Conservation (phyloP, 805 yeast species). For the Pichia deserticola region DNA sequence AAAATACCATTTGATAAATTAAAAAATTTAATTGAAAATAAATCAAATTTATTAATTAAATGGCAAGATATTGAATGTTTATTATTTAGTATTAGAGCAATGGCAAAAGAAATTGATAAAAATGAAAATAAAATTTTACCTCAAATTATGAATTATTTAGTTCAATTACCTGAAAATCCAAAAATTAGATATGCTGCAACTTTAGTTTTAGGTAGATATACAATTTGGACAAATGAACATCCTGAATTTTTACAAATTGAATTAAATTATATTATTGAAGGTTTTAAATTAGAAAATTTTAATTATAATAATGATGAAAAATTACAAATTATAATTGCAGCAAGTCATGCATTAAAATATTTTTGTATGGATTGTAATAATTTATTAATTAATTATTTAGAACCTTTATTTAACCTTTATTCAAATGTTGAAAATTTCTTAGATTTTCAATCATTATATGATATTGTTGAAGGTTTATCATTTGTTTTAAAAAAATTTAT, state of each 20-base stretch:
- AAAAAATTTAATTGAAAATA: slow-evolving; percentile 29
- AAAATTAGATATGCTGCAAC: slow-evolving; percentile 90
- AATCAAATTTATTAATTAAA: slow-evolving; percentile 15
- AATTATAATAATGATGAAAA: slow-evolving; percentile 12
- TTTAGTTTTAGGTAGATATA: slow-evolving; percentile 88
- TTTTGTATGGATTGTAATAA: slow-evolving; percentile 86
- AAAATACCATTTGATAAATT: slow-evolving; percentile 61
- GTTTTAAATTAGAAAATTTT: slow-evolving; percentile 37
- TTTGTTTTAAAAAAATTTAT: slow-evolving; percentile 54
- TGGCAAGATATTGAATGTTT: slow-evolving; percentile 94
- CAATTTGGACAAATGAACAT: slow-evolving; percentile 89
- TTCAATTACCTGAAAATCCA: slow-evolving; percentile 73
- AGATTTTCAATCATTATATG: slow-evolving; percentile 64
- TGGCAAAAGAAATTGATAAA: slow-evolving; percentile 83
- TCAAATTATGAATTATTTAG: slow-evolving; percentile 59
- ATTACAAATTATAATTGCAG: slow-evolving; percentile 63
- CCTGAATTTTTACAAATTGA: slow-evolving; percentile 78
- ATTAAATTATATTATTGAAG: slow-evolving; percentile 73
- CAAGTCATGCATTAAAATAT: slow-evolving; percentile 89
- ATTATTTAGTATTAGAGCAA: slow-evolving; percentile 78
- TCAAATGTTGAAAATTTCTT: slow-evolving; percentile 44
- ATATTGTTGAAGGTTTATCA: slow-evolving; percentile 84
- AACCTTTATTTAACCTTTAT: slow-evolving; percentile 71
- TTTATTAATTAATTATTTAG: slow-evolving; percentile 57
- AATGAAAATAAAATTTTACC: slow-evolving; percentile 65